These are phyloP conservation scores for Aphanomyces astaci DNA, from an alignment of 352 stramenopile genomes.

Conservation along the genomic window DNA sequence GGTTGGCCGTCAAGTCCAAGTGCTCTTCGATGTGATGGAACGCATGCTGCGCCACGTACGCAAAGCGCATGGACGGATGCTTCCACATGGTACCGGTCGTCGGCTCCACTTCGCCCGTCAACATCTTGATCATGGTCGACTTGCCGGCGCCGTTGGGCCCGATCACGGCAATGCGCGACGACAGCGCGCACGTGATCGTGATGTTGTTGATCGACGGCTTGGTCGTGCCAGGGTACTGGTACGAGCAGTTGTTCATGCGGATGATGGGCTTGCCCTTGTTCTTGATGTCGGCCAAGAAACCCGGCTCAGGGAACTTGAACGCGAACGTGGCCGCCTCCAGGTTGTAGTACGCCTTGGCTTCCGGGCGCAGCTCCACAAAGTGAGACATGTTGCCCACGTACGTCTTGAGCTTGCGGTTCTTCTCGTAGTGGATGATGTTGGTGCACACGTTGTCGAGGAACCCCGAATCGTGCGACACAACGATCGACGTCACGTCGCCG, in stretches of 20 bases:
- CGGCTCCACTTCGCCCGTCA: slow-evolving; percentile 75
- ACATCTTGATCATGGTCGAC: slow-evolving; percentile 95
- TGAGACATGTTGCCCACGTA: slow-evolving; percentile 83
- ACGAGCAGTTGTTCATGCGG: slow-evolving; percentile 79
- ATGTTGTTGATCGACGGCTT: slow-evolving; percentile 83
- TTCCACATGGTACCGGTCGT: slow-evolving; percentile 70
- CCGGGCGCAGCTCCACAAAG: slow-evolving; percentile 80
- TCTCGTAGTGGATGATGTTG: slow-evolving; percentile 97
- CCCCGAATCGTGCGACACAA: slow-evolving; percentile 94
- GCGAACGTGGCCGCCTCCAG: slow-evolving; percentile 75
- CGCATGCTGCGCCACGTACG: slow-evolving; percentile 95
- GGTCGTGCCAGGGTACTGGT: slow-evolving; percentile 65
- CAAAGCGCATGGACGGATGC: slow-evolving; percentile 86
- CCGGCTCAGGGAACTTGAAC: slow-evolving; percentile 81
- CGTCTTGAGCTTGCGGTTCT: slow-evolving; percentile 82
- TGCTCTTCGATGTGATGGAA: slow-evolving; percentile 98
- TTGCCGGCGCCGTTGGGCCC: slow-evolving; percentile 93
- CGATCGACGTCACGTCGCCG: slow-evolving; percentile 86
- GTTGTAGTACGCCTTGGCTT: slow-evolving; percentile 87
- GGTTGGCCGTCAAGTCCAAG: slow-evolving; percentile 90
- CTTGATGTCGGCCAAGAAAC: slow-evolving; percentile 85
- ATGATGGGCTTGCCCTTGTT: slow-evolving; percentile 88
- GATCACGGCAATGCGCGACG: slow-evolving; percentile 70
- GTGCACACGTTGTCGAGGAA: slow-evolving; percentile 98
- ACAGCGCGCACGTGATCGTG: slow-evolving; percentile 68